Evolutionary conservation across 495 filamentous ascomycete genomes (phyloP).

Genomic region (Penicillium salamii): DNA sequence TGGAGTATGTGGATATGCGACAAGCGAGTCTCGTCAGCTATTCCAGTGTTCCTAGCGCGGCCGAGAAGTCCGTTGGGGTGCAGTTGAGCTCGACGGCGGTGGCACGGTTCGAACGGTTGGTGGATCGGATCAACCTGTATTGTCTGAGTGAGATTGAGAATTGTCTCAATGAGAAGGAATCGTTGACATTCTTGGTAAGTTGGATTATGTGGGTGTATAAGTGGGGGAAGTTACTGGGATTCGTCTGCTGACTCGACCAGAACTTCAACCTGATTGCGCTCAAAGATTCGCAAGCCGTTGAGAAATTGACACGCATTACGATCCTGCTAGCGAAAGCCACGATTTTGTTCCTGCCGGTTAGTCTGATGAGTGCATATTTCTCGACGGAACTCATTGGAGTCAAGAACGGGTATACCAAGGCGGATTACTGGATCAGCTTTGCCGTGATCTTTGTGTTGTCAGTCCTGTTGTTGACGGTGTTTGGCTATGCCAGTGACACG

Average conservation of each 20-base stretch:
- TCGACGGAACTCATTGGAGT: conserved; percentile 64
- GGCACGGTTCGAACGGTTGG: conserved; percentile 71
- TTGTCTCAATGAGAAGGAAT: conserved; percentile 74
- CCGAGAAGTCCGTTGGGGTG: conserved; percentile 49
- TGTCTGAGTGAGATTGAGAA: conserved; percentile 79
- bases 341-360: conserved; percentile 81
- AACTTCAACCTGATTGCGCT: conserved; percentile 88
- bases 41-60: conserved; percentile 13
- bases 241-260: conserved; percentile 38
- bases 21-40: conserved; percentile 28
- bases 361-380: conserved; percentile 83
- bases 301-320: conserved; percentile 74
- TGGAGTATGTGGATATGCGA: conserved; percentile 27
- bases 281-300: conserved; percentile 76
- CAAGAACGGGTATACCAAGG: conserved; percentile 53
- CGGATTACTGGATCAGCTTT: conserved; percentile 72
- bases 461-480: conserved; percentile 51
- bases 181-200: conserved; percentile 65
- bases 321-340: conserved; percentile 81
- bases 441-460: conserved; percentile 64
- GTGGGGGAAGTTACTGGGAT: not conserved
- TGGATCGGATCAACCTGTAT: conserved; percentile 73
- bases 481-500: conserved; percentile 47
- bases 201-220: not conserved
- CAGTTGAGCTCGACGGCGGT: conserved; percentile 61